Evolutionary conservation across 805 yeast species (phyloP), one percentile per base, ranked within the genome.

Genomic region (Naumovozyma dairenensis): DNA sequence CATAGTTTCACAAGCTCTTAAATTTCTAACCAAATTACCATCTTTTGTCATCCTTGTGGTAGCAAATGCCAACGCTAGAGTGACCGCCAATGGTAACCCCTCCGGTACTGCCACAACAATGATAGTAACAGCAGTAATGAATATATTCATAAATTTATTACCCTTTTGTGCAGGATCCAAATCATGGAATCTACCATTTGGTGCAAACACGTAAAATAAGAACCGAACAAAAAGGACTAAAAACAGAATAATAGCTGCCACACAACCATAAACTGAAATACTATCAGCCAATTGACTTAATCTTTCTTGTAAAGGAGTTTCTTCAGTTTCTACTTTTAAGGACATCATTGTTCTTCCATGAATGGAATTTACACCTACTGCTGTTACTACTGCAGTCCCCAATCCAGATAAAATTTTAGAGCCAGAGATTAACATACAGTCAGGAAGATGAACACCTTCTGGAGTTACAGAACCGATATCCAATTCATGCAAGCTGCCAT

Each of bases 31-130:
- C 49, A 92, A 66, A 55, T 89, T 89, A 43, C 93, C 94, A 57
- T 92, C 96, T 56, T 82, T 81, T 15, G 94, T 86, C 99, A 92
- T 92, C 60, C 97, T 73, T 7, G 96, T 87, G 2, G 98, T 92
- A 2, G 99, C 98, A 65, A 92, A 92, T 0, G 98, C 98, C 45
- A 92, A 66, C 0, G 98, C 95, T 30, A 92, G 67, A 1, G 99
- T 92, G 13, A 92, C 98, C 2, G 99, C 99, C 36, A 92, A 66
- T 1, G 99, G 99, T 37, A 92, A 70, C 41, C 99, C 99, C 62
- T 92, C 99, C 3, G 99, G 99, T n/a, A 92, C 95, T 0, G 98
- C 99, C 32, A 92, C 98, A 12, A 89, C 98, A 19, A 92, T 77
- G 46, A 92, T 72, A 0, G 98, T 86, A 39, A 92, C 81, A 1